Percentiles rank a stretch among this genome's conserved stretches.
These are phyloP conservation scores for Brassica napus DNA, from an alignment of 345 rosid genomes.

Conservation along the genomic window DNA sequence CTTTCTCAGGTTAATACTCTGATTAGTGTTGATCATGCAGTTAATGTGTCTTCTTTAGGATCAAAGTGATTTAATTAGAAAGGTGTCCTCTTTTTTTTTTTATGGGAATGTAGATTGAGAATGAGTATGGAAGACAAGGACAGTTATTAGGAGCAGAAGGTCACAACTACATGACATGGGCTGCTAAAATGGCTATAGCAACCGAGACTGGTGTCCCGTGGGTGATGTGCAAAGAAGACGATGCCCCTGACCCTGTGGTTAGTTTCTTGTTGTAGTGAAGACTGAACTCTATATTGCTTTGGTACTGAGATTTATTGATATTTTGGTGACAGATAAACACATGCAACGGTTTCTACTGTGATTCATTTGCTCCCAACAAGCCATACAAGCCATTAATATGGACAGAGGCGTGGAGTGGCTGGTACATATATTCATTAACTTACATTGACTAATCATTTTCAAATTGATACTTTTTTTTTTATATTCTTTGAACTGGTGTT, in stretches of 20 bases:
- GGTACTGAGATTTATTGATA: slow-evolving; percentile 13
- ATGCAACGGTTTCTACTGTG: slow-evolving; percentile 99
- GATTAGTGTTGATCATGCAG: slow-evolving; percentile 12
- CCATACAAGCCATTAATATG: slow-evolving; percentile 94
- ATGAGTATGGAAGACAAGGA: slow-evolving; percentile 91
- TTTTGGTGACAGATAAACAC: slow-evolving; percentile 74
- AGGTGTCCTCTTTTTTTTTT: neutral
- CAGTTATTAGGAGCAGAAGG: slow-evolving; percentile 75
- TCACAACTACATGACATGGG: slow-evolving; percentile 89
- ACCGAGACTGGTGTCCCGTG: slow-evolving; percentile 93
- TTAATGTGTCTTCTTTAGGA: neutral
- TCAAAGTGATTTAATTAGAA: slow-evolving; percentile 21
- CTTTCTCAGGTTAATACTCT: slow-evolving; percentile 76
- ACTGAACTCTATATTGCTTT: slow-evolving; percentile 5
- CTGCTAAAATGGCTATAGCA: slow-evolving; percentile 90
- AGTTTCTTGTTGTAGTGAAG: slow-evolving; percentile 4
- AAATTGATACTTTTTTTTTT: neutral
- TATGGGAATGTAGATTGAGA: slow-evolving; percentile 71
- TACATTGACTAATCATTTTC: slow-evolving; percentile 25
- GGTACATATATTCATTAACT: slow-evolving; percentile 50
- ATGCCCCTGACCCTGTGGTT: slow-evolving; percentile 99
- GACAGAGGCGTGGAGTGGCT: slow-evolving; percentile 99
- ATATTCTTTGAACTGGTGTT: slow-evolving; percentile 6
- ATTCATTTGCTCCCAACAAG: slow-evolving; percentile 89
- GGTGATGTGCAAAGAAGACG: slow-evolving; percentile 99